Conservation (phyloP, 2,329 filamentous ascomycete species). For the Aspergillus pseudotamarii region DNA sequence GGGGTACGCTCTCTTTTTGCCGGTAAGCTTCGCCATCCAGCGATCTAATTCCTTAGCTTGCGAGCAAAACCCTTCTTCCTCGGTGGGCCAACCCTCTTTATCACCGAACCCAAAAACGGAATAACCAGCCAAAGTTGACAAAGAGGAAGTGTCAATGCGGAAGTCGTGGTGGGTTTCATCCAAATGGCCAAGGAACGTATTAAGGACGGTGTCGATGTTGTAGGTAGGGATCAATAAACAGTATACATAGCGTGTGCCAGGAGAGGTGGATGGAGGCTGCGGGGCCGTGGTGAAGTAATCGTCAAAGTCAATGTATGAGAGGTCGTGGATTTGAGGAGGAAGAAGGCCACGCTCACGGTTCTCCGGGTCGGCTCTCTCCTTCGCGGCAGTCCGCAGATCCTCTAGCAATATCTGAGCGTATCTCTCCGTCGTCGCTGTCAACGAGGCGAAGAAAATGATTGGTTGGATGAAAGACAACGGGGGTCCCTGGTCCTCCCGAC, state of each 20-base stretch:
- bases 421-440: conserved; percentile 81
- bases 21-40: conserved; percentile 96
- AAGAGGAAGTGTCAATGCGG: conserved; percentile 84
- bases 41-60: conserved; percentile 88
- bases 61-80: conserved; percentile 88
- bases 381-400: conserved; percentile 51
- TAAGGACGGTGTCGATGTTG: conserved; percentile 90
- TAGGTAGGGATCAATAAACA: conserved; percentile 85
- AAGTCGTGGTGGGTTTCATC: conserved; percentile 96
- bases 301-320: conserved; percentile 87
- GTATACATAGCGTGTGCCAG: conserved; percentile 70
- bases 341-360: conserved; percentile 43
- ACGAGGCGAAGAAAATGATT: conserved; percentile 84
- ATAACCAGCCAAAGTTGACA: conserved; percentile 78
- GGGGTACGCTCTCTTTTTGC: conserved; percentile 82
- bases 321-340: conserved; percentile 69
- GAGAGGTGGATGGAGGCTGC: conserved; percentile 54
- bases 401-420: conserved; percentile 67
- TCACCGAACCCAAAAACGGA: conserved; percentile 95
- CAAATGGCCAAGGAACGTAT: conserved; percentile 83
- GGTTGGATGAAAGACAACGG: conserved; percentile 56
- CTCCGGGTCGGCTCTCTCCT: conserved; percentile 25
- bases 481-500: conserved; percentile 19
- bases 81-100: conserved; percentile 86
- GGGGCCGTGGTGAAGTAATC: conserved; percentile 85